Base-by-base conservation (phyloP, 202 grass and related monocot species). In the Setaria italica region DNA sequence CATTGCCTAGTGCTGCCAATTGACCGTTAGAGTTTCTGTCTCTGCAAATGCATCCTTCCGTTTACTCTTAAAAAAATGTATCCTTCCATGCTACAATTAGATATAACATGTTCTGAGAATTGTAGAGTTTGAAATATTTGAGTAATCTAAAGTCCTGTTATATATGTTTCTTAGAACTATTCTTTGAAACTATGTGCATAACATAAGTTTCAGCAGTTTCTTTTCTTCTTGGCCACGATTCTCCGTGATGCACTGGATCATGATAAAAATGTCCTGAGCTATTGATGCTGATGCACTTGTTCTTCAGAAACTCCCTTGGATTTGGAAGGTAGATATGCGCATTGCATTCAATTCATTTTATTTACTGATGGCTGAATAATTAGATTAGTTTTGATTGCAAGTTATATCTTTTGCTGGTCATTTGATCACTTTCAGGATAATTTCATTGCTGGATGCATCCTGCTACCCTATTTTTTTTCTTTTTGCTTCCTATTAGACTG, bases 41-140 rank as follows among this genome's bases (percentile, higher is more conserved):
- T n/a, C 53, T 84, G 59, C n/a, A 75, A 79, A 33, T 85, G 39
- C 59, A 42, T 53, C 6, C 30, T 84, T 46, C 13, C 30, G 37
- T 56, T 41, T 41, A 41, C 39, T 41, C 39, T 41, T 41, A 41
- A 41, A 41, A 41, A 41, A 41, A 41, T 41, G 39, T 41, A 41
- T 41, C 39, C 6, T 41, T 41, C 39, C 39, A 1, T 41, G 6
- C 39, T 41, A 41, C 39, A 41, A 41, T 41, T 41, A 41, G 5
- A 41, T 4, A 41, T 41, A 41, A 30, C 41, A 19, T 55, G 4
- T 5, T 11, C 53, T 32, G 57, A 63, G 48, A 55, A 77, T 14
- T 34, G 2, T 39, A 29, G 2, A 41, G 46, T 43, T 86, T 19
- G 19, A 70, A 56, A 86, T 46, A 9, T 67, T 45, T 73, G 5